A percentile compares a stretch with the other conserved stretches of the same genome.
phyloP scores from a whole-genome alignment of 768 basidiomycete genomes.

The Trametes gibbosa region DNA sequence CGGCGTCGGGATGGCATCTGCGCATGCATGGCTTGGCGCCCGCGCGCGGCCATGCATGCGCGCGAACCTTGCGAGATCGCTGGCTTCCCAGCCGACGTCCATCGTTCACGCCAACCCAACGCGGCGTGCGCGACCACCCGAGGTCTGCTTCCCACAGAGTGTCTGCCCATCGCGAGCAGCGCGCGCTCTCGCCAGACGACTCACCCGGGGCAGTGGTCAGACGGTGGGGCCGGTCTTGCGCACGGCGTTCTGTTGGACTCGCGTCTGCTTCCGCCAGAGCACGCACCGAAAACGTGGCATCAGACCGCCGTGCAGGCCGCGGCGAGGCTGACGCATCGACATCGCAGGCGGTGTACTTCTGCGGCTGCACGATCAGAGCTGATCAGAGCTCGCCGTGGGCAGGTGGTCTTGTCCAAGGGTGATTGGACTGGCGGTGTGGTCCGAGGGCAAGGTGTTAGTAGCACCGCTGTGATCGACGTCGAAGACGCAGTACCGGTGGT shows the following conservation, averaged over 20 bases:
- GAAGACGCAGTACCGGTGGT: not conserved
- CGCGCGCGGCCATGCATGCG: too few relatives aligned
- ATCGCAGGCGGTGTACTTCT: not conserved
- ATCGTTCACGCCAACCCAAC: not conserved
- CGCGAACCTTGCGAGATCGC: not conserved
- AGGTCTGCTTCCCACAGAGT: too few relatives aligned
- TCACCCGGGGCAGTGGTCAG: not conserved
- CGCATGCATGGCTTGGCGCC: not conserved
- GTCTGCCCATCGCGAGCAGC: too few relatives aligned
- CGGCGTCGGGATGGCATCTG: too few relatives aligned
- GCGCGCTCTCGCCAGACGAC: not conserved
- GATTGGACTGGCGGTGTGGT: too few relatives aligned
- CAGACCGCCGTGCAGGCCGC: conserved; percentile 7
- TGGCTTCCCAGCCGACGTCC: not conserved
- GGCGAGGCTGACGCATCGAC: not conserved
- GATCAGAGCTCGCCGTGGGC: not conserved
- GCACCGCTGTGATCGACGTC: not conserved
- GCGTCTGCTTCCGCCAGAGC: conserved; percentile 9
- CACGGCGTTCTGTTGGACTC: too few relatives aligned
- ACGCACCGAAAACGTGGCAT: conserved; percentile 27
- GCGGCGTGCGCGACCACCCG: not conserved
- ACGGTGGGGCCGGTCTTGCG: too few relatives aligned
- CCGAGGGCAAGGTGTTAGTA: not conserved
- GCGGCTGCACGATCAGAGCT: not conserved
- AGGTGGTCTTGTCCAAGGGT: too few relatives aligned